Base-by-base conservation (phyloP, 2,329 filamentous ascomycete species). In the Phialophora macrospora region DNA sequence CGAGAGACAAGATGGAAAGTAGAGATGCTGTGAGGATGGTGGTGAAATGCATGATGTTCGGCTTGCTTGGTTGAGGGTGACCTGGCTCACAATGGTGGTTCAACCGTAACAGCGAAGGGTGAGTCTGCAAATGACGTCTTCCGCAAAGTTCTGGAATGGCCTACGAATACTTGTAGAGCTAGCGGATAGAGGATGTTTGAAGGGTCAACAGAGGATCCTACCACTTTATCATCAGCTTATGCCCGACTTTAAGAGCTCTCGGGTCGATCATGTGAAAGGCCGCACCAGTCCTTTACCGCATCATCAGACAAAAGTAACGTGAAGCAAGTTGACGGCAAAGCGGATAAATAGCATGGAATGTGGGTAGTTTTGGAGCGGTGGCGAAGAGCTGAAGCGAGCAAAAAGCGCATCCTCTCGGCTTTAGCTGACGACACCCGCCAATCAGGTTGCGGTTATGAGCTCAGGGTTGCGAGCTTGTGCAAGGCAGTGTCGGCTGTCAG, bases 21-120 rank as follows among this genome's bases (percentile, higher is more conserved):
- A 71, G 49, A 22, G 57, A 30, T 3, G 60, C 46, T 62, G 65
- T 58, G 60, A 71, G 49, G 24, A 63, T 12, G 28, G 55, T 34
- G 24, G 62, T 44, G 60, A 68, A 52, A 26, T 68, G 63, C 70
- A 72, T 72, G 63, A 34, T 66, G 55, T n/a, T 34, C 51, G 58
- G 22, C 12, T 30, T 34, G 56, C 44, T n/a, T 44, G 44, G 30
- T 28, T 32, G 30, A 34, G 28, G 14, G 46, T 34, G 34, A 30
- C 20, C 26, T 58, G 55, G 55, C 38, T 41, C 41, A 41, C 26
- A 34, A 22, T 20, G 30, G 46, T 17, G n/a, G 22, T 20, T 28
- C n/a, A 4, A 46, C 12, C 30, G 34, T 7, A 44, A 30, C 28
- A 32, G 20, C 24, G 24, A 17, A 11, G 46, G 51, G 44, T 38